Base-by-base conservation (phyloP, 495 filamentous ascomycete species). In the Trichoderma asperelloides region DNA sequence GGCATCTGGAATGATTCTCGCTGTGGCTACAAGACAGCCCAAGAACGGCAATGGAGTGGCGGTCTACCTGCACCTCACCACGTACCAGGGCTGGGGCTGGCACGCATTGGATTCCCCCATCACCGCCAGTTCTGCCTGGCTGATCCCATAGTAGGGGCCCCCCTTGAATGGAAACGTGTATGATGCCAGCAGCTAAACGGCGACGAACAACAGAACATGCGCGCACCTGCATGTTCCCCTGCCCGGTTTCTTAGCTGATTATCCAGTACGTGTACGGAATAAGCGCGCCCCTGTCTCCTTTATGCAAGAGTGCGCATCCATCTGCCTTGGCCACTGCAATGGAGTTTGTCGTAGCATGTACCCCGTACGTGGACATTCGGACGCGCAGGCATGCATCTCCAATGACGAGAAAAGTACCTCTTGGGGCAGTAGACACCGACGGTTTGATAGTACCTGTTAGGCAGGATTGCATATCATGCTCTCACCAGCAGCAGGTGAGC, bases 41-140 rank as follows among this genome's bases (percentile, higher is more conserved):
- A 37, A 37, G 33, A 37, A 37, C 6, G 33, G 33, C 33, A 37
- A 37, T 37, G 33, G 33, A 37, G 33, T 37, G 33, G 33, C 33
- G 33, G 33, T 30, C 9, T 60, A 27, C 49, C 18, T 55, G 49
- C 49, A 30, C 55, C 23, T 28, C 13, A 47, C 43, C 43, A 47
- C 15, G 43, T 47, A 47, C 33, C 33, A 37, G 33, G 33, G 9
- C 43, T 15, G 13, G n/a, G n/a, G 27, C 55, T 8, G 55, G 1
- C 47, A 51, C 1, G 47, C 18, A 30, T 27, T 60, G 55, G 55
- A 60, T 60, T 23, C 55, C 12, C 55, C 27, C 55, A 60, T 60
- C 55, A 60, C 55, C 55, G 55, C 55, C 55, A 60, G 55, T 60
- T 60, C 55, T 60, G 55, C 18, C 47, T 25, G 47, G 21, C 1